Percentiles rank a stretch among this genome's conserved stretches.
Conservation (phyloP, 2,329 filamentous ascomycete species). For the Rhinocladiella mackenziei region DNA sequence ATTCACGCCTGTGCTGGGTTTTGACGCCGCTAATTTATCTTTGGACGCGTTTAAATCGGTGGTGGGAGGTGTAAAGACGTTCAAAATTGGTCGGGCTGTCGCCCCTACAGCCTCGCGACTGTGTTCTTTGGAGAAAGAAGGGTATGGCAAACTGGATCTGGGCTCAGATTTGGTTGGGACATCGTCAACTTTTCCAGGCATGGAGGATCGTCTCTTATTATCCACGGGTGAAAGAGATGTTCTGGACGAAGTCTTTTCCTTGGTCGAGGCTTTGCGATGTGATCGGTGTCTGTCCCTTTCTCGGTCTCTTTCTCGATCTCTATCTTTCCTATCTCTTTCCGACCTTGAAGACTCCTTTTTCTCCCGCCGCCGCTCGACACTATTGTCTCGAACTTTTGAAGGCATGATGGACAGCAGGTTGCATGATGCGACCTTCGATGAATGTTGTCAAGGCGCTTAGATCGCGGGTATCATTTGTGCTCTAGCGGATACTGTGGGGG, state of each 20-base stretch:
- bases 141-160: slow-evolving; percentile 63
- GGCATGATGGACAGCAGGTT: slow-evolving; percentile 26
- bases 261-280: slow-evolving; percentile 23
- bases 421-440: slow-evolving; percentile 25
- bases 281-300: slow-evolving; percentile 23
- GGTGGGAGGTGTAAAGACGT: slow-evolving; percentile 63
- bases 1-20: slow-evolving; percentile 20
- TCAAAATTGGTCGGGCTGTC: slow-evolving; percentile 44
- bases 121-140: slow-evolving; percentile 81
- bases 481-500: slow-evolving; percentile 9
- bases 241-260: slow-evolving; percentile 26
- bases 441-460: slow-evolving; percentile 24
- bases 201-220: slow-evolving; percentile 31
- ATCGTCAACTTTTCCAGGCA: slow-evolving; percentile 29
- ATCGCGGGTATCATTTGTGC: slow-evolving; percentile 20
- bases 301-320: slow-evolving; percentile 17
- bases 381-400: slow-evolving; percentile 28
- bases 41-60: slow-evolving; percentile 61
- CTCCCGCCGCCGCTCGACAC: slow-evolving; percentile 25
- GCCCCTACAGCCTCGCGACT: slow-evolving; percentile 79
- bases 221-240: slow-evolving; percentile 30
- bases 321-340: slow-evolving; percentile 19
- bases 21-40: slow-evolving; percentile 34
- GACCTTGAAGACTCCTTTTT: slow-evolving; percentile 24
- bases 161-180: slow-evolving; percentile 33